Conservation (phyloP, 495 filamentous ascomycete genomes). For the Penicillium roqueforti region DNA sequence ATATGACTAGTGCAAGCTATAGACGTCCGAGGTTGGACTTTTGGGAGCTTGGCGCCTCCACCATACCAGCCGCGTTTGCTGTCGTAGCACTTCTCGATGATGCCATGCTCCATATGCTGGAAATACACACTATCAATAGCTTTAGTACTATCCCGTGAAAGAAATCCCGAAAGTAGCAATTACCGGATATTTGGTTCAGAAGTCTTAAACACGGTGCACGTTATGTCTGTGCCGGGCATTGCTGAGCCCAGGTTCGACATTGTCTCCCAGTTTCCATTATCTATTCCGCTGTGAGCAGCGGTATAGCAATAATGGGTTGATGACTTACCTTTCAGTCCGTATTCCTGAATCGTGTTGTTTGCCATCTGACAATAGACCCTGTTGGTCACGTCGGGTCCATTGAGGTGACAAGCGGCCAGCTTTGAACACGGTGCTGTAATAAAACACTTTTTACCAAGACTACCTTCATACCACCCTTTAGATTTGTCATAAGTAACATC, state of each 20-base stretch:
- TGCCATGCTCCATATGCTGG: no score
- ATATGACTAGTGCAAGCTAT: constrained; percentile 17
- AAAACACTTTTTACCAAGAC: constrained; percentile 2
- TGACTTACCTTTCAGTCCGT: constrained; percentile 8
- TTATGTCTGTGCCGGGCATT: constrained; percentile 14
- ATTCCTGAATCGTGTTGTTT: constrained; percentile 20
- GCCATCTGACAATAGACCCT: constrained; percentile 15
- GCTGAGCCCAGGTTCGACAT: constrained; percentile 14
- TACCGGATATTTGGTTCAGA: background rate
- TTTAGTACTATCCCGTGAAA: background rate
- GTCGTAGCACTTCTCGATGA: constrained; percentile 13
- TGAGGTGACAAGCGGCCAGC: constrained; percentile 4
- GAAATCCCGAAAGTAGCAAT: constrained; percentile 8
- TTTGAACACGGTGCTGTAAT: constrained; percentile 15
- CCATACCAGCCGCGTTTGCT: constrained; percentile 17
- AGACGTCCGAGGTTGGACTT: background rate
- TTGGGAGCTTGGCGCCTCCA: constrained; percentile 2
- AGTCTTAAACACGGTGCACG: constrained; percentile 9
- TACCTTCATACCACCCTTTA: constrained; percentile 14
- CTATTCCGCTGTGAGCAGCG: background rate
- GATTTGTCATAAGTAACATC: constrained; percentile 7
- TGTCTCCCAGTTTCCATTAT: constrained; percentile 12
- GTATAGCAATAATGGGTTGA: background rate
- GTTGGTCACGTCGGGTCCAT: constrained; percentile 7
- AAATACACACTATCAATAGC: no score